These are phyloP conservation scores for Curvularia lunata DNA, from an alignment of 2,329 filamentous ascomycete species.

Conservation along the genomic window DNA sequence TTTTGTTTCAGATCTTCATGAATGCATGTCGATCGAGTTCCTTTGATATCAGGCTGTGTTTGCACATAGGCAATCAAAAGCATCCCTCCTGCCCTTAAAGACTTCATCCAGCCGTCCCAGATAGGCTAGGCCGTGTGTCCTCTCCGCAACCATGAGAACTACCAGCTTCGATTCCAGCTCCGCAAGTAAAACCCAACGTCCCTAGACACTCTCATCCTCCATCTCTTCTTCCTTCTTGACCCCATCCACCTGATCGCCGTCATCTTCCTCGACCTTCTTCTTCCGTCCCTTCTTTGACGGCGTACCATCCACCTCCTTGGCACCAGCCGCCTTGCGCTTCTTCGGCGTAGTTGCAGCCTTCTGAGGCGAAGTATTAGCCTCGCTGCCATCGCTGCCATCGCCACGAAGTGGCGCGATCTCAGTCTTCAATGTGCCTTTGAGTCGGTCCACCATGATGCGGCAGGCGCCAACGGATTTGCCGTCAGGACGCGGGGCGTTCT, in stretches of 20 bases:
- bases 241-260: not conserved
- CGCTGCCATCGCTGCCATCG: not conserved
- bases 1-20: not conserved
- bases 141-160: too few relatives aligned
- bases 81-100: too few relatives aligned
- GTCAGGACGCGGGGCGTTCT: conserved; percentile 29
- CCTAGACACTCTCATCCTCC: not conserved
- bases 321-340: conserved; percentile 29
- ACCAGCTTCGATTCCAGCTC: too few relatives aligned
- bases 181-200: too few relatives aligned
- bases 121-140: not conserved
- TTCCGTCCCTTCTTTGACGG: conserved; percentile 14
- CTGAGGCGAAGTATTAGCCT: conserved; percentile 10
- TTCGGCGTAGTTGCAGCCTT: conserved; percentile 13
- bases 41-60: too few relatives aligned
- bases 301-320: conserved; percentile 5
- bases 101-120: not conserved
- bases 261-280: conserved; percentile 1
- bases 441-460: conserved; percentile 26
- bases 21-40: too few relatives aligned
- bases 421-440: conserved; percentile 25
- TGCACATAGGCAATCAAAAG: too few relatives aligned
- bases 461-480: conserved; percentile 27
- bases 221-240: conserved; percentile 12
- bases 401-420: conserved; percentile 26